These are phyloP conservation scores for Apocynum venetum DNA, from an alignment of 257 asterid genomes.

Conservation along the genomic window DNA sequence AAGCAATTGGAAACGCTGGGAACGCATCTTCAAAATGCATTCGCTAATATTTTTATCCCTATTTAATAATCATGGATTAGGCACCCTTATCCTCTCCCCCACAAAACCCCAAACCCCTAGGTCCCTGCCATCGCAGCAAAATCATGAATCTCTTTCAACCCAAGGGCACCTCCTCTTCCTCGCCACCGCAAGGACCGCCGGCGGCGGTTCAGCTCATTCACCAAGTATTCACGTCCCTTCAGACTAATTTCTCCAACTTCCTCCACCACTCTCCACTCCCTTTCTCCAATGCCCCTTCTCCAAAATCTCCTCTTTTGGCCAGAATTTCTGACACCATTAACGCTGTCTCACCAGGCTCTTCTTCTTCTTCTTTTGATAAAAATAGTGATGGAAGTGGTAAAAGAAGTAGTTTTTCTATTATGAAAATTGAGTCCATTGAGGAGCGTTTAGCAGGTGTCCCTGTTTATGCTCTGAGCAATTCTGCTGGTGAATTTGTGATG, in stretches of 20 bases:
- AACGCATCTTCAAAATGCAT: no score
- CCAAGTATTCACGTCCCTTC: slow-evolving; percentile 57
- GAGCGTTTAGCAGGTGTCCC: slow-evolving; percentile 90
- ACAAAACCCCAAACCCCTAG: no score
- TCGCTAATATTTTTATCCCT: no score
- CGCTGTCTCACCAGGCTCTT: slow-evolving; percentile 6
- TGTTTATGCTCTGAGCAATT: slow-evolving; percentile 69
- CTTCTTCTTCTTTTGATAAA: not conserved
- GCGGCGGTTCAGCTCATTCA: slow-evolving; percentile 49
- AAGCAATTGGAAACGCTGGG: no score
- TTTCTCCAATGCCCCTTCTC: slow-evolving; percentile 21
- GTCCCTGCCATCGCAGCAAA: not conserved
- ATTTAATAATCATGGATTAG: no score
- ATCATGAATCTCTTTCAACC: slow-evolving; percentile 53
- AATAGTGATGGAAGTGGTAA: slow-evolving; percentile 9
- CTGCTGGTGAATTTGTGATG: slow-evolving; percentile 67
- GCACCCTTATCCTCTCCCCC: no score
- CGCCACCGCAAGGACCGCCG: slow-evolving; percentile 25
- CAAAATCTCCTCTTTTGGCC: slow-evolving; percentile 39
- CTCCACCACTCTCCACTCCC: slow-evolving; percentile 28
- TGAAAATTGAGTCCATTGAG: slow-evolving; percentile 55
- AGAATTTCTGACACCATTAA: slow-evolving; percentile 24
- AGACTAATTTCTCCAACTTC: slow-evolving; percentile 53
- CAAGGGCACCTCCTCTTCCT: slow-evolving; percentile 24
- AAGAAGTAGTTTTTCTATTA: slow-evolving; percentile 21